Percentiles rank a stretch among this genome's conserved stretches.
Conservation (phyloP, 305 asterid genomes). For the Solanum aculeatissimum region DNA sequence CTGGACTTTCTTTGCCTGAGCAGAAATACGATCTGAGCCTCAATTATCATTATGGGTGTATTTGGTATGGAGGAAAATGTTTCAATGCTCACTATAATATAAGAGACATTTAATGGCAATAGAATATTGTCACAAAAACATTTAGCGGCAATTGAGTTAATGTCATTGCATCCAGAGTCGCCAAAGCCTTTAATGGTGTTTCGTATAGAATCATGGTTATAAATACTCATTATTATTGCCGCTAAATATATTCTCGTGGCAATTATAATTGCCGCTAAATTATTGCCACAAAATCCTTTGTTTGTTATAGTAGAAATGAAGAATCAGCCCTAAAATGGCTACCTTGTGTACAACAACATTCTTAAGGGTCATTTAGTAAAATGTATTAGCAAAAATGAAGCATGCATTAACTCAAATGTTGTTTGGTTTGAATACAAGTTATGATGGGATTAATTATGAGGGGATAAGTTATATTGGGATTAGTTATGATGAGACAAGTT, state of each 20-base stretch:
- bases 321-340: background rate
- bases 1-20: background rate
- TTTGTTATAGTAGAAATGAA: background rate
- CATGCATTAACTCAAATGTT: too few species aligned
- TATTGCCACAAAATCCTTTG: background rate
- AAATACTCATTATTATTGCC: background rate
- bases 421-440: too few species aligned
- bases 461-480: too few species aligned
- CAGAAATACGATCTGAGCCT: background rate
- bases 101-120: background rate
- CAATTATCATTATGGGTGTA: background rate
- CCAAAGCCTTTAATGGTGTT: background rate
- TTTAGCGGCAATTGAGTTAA: background rate
- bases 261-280: background rate
- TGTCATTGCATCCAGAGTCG: background rate
- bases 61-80: background rate
- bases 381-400: too few species aligned
- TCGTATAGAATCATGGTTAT: background rate
- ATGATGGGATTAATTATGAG: too few species aligned
- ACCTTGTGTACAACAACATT: background rate
- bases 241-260: too few species aligned
- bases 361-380: too few species aligned
- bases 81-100: background rate
- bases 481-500: too few species aligned
- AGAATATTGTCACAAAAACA: background rate